phyloP scores from a whole-genome alignment of 129 eudicot genomes.

The Centella asiatica region DNA sequence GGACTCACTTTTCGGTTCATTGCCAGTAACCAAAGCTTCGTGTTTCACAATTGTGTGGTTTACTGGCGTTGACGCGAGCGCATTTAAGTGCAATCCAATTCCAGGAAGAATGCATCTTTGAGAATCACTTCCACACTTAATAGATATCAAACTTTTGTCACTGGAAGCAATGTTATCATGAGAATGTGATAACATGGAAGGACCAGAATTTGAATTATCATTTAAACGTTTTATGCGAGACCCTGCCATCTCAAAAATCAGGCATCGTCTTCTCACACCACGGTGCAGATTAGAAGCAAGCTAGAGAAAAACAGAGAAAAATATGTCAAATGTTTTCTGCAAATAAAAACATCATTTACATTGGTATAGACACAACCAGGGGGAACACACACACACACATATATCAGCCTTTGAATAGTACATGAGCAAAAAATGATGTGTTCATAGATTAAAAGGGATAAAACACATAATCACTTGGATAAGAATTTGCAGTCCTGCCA shows the following conservation, averaged over 20 bases:
- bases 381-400: too few species aligned
- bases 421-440: neutral
- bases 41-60: conserved; percentile 45
- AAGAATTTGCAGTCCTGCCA: neutral
- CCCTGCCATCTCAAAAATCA: conserved; percentile 77
- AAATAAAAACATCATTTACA: neutral
- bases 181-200: conserved; percentile 28
- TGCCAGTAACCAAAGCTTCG: conserved; percentile 39
- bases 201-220: conserved; percentile 28
- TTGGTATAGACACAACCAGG: neutral
- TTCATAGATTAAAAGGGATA: neutral
- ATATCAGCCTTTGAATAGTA: neutral
- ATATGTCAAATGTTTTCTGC: neutral
- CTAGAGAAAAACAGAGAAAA: conserved; percentile 29
- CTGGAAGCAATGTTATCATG: conserved; percentile 21
- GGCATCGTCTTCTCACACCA: conserved; percentile 81
- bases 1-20: conserved; percentile 33
- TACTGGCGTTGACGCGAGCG: conserved; percentile 56
- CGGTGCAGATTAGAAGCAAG: conserved; percentile 46
- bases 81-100: conserved; percentile 83
- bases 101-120: conserved; percentile 54
- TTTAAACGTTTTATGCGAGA: conserved; percentile 47
- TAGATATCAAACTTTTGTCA: conserved; percentile 30
- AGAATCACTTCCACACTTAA: conserved; percentile 40
- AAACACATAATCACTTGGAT: neutral